Conservation (phyloP, 371 early-diverging fungal genomes). For the Mortierella sp. region DNA sequence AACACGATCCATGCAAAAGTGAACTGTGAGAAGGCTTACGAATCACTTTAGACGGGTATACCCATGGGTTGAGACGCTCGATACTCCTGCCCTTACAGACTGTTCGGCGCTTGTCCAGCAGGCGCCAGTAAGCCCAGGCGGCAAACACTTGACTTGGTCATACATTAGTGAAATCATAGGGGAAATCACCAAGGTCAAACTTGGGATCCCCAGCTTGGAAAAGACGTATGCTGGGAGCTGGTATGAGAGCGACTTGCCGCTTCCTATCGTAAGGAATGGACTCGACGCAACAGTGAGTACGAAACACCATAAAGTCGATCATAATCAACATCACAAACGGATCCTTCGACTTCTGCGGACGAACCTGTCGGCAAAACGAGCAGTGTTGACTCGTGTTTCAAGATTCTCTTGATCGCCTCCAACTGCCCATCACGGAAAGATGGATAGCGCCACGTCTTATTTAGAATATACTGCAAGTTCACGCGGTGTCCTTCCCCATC, state of each 20-base stretch:
- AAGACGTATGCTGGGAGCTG: conserved; percentile 79
- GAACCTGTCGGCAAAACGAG: conserved; percentile 69
- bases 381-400: conserved; percentile 62
- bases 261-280: conserved; percentile 55
- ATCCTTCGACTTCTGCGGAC: neutral
- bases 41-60: neutral
- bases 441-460: conserved; percentile 54
- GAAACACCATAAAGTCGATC: neutral
- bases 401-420: conserved; percentile 59
- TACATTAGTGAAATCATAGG: conserved; percentile 85
- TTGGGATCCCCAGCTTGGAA: conserved; percentile 47
- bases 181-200: conserved; percentile 77
- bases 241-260: conserved; percentile 85
- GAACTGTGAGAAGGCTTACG: neutral
- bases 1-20: neutral
- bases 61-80: neutral
- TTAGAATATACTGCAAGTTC: conserved; percentile 54
- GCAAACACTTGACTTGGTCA: conserved; percentile 81
- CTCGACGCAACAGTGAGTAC: neutral
- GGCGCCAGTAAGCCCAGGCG: conserved; percentile 68
- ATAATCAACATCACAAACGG: neutral
- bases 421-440: conserved; percentile 60
- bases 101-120: conserved; percentile 73
- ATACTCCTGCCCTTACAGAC: conserved; percentile 55
- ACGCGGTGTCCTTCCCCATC: conserved; percentile 22